phyloP scores from a whole-genome alignment of 352 stramenopile genomes.

The Pseudoperonospora humuli region DNA sequence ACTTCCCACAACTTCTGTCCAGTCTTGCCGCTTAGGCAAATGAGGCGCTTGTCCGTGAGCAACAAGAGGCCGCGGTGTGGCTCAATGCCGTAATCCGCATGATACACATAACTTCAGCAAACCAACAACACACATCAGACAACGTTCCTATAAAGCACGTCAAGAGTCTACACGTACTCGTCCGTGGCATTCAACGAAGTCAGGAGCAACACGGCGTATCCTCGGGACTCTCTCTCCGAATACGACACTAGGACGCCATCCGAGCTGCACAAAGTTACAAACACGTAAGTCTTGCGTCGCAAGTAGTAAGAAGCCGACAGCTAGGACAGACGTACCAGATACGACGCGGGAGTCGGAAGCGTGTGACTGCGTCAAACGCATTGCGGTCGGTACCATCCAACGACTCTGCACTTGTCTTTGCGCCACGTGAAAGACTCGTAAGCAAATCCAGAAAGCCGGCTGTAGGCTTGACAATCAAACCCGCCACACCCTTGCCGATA shows the following conservation, averaged over 20 bases:
- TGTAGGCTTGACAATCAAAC: slow-evolving; percentile 77
- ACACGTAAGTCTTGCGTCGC: no score
- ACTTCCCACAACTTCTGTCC: slow-evolving; percentile 78
- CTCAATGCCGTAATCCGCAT: slow-evolving; percentile 72
- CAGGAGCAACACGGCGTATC: slow-evolving; percentile 69
- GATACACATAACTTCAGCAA: slow-evolving; percentile 76
- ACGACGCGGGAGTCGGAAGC: slow-evolving; percentile 58
- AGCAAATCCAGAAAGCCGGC: slow-evolving; percentile 77
- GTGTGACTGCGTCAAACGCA: slow-evolving; percentile 38
- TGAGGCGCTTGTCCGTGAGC: slow-evolving; percentile 77
- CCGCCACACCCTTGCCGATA: slow-evolving; percentile 77
- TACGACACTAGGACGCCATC: slow-evolving; percentile 78
- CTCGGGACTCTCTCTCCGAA: slow-evolving; percentile 65
- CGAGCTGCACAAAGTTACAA: slow-evolving; percentile 28
- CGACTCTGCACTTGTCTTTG: slow-evolving; percentile 75
- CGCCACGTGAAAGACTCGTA: slow-evolving; percentile 68
- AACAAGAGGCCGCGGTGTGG: slow-evolving; percentile 56
- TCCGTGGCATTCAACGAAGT: slow-evolving; percentile 70
- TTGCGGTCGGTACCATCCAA: slow-evolving; percentile 53
- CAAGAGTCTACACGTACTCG: slow-evolving; percentile 41
- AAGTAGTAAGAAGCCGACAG: no score
- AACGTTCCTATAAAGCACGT: neutral
- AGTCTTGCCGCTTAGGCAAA: slow-evolving; percentile 65
- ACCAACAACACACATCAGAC: slow-evolving; percentile 2
- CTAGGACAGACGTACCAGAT: slow-evolving; percentile 47